phyloP scores from a whole-genome alignment of 495 filamentous ascomycete species.

The Aspergillus wentii region DNA sequence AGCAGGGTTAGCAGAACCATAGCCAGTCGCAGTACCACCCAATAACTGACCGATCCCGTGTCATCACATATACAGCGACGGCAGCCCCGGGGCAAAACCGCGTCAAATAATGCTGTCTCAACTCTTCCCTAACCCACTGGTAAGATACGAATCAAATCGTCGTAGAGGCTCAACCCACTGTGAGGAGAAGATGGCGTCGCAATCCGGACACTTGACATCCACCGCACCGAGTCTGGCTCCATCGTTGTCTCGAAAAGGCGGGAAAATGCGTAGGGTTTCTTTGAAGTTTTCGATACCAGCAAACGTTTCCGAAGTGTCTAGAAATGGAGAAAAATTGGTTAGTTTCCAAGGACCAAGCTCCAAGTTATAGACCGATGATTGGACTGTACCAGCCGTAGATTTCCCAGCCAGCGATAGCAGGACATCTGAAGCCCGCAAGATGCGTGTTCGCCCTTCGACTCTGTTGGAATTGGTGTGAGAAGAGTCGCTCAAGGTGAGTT shows the following conservation, averaged over 20 bases:
- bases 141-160: too few relatives aligned
- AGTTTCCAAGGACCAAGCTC: too few relatives aligned
- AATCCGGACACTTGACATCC: conserved; percentile 23
- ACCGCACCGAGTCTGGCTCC: conserved; percentile 13
- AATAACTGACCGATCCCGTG: conserved; percentile 22
- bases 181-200: conserved; percentile 26
- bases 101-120: conserved; percentile 23
- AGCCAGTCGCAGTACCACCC: not conserved
- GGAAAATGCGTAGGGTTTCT: conserved; percentile 23
- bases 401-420: conserved; percentile 17
- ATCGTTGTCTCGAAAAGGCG: conserved; percentile 23
- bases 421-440: conserved; percentile 19
- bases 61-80: conserved; percentile 28
- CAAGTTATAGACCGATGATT: too few relatives aligned
- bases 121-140: conserved; percentile 13
- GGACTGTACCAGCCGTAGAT: conserved; percentile 14
- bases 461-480: conserved; percentile 8
- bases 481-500: conserved; percentile 10
- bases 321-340: too few relatives aligned
- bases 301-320: conserved; percentile 9
- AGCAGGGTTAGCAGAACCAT: not conserved
- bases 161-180: conserved; percentile 1
- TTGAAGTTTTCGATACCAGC: conserved; percentile 19
- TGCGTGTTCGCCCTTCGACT: conserved; percentile 11
- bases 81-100: conserved; percentile 24